Base-by-base conservation (phyloP, 2,329 filamentous ascomycete genomes). In the Monascus ruber region DNA sequence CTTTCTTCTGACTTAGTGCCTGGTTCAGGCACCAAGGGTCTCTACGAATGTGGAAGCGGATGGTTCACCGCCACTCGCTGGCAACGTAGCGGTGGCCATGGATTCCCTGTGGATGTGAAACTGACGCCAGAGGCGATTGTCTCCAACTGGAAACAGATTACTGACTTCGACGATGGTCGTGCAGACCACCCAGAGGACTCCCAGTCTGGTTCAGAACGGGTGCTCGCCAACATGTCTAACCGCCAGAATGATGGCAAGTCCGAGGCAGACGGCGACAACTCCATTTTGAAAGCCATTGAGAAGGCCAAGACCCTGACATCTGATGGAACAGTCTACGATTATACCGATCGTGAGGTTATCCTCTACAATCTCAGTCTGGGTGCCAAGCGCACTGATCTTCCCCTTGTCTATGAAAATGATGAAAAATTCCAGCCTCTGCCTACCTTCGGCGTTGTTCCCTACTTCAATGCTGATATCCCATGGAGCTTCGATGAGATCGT, bases 311-410 rank as follows among this genome's bases (percentile, higher is more conserved):
- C 79, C 54, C 72, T 79, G 35, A 75, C 87, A 60, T 72, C 74
- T 5, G 69, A 82, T 31, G 82, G 83, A 38, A 85, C 84, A 40
- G 76, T 83, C 54, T 96, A 85, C 68, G 74, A 72, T 46, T 96
- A 87, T 58, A 79, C 81, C 47, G 88, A 96, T 58, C 81, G 79
- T 53, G 91, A 98, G 61, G 73, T 83, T 37, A 91, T 94, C 54
- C 81, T 98, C 36, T 98, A 98, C 75, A 96, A 95, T 68, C 74
- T 98, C 33, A 89, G 89, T 43, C 66, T 98, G 44, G 91, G 91
- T 42, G 88, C 89, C 48, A 95, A 94, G 73, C 80, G 84, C 50
- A 86, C 77, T 26, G 86, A 98, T 45, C 75, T 98, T 31, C 77
- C 81, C 47, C 81, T 93, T 51, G 81, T 95, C 46, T 98, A 85